These are phyloP conservation scores for Arachis stenosperma DNA, from an alignment of 306 rosid species.

Conservation along the genomic window DNA sequence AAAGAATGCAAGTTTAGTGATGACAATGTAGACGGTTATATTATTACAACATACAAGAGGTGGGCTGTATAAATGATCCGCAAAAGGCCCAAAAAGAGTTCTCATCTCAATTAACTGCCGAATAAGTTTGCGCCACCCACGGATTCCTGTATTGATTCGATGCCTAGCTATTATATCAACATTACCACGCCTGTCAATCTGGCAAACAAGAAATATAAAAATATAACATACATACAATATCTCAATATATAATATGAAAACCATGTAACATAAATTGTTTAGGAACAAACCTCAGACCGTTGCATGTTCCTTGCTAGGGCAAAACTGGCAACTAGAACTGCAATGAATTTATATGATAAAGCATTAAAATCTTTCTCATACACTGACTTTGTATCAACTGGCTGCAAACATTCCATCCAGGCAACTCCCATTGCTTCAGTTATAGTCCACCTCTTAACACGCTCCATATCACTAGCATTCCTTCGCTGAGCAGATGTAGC, in stretches of 20 bases:
- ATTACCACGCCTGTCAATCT: conserved; percentile 92
- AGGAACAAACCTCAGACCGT: conserved; percentile 83
- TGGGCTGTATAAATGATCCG: conserved; percentile 70
- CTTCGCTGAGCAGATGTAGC: conserved; percentile 98
- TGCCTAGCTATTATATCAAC: conserved; percentile 65
- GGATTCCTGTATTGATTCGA: conserved; percentile 67
- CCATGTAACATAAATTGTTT: conserved; percentile 16
- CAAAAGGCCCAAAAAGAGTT: conserved; percentile 85
- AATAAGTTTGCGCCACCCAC: conserved; percentile 91
- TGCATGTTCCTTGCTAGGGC: conserved; percentile 95
- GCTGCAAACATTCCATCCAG: conserved; percentile 97
- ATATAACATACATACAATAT: conserved; percentile 23
- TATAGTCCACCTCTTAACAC: conserved; percentile 85
- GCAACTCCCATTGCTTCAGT: conserved; percentile 99
- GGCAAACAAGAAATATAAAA: conserved; percentile 41
- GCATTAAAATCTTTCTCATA: conserved; percentile 97
- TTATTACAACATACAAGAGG: conserved; percentile 68
- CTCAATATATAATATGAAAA: conserved; percentile 40
- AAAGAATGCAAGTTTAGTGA: conserved; percentile 36
- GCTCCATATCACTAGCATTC: conserved; percentile 80
- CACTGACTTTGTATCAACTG: conserved; percentile 92
- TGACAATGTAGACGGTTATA: conserved; percentile 24
- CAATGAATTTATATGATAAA: conserved; percentile 82
- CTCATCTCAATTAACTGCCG: conserved; percentile 84
- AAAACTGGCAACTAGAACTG: conserved; percentile 95